Evolutionary conservation across 106 monocot genomes (phyloP), one percentile per base, ranked within the genome.

Genomic region (Allium cepa): DNA sequence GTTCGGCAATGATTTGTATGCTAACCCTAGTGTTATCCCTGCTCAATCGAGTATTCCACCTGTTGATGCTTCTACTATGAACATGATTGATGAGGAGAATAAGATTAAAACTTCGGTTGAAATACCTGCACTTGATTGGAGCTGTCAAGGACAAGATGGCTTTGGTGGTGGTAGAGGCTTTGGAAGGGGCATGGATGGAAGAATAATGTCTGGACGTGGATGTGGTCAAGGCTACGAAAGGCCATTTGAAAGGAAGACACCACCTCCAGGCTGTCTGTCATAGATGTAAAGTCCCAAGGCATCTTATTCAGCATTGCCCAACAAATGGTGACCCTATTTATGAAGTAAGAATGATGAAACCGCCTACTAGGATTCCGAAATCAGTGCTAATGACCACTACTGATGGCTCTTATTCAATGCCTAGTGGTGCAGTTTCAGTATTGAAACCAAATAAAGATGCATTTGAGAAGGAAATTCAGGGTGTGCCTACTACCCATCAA

Each of bases 391-490:
- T 97, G 83, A 75, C 86, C 36, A 88, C 88, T 65, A 83, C 92
- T 50, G 91, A 97, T 84, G 96, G 96, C 50, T 89, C 96, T 59
- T 97, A 97, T 82, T 81, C 84, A 66, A 73, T 97, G 69, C 92
- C 96, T 52, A 84, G 92, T 75, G 96, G 96, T 47, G 92, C 86
- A 11, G 96, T 88, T 79, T 91, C 96, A 70, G 88, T 97, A 50
- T 72, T 97, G 50, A 88, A 76, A 74, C 96, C 96, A 59, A 97
- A 97, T 58, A 88, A 91, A 75, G 96, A 91, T 73, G 92, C 92
- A 49, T 97, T 97, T 84, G 96, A 97, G 52, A 97, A 79, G 75
- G 96, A 97, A 72, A 89, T 97, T 59, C 92, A 97, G 64, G 96
- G 96, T 1, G 50, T 97, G 50, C 96, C 96, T 53, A 82, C 88